Conservation (phyloP, 768 basidiomycete genomes). For the Tephrocybe sp. region DNA sequence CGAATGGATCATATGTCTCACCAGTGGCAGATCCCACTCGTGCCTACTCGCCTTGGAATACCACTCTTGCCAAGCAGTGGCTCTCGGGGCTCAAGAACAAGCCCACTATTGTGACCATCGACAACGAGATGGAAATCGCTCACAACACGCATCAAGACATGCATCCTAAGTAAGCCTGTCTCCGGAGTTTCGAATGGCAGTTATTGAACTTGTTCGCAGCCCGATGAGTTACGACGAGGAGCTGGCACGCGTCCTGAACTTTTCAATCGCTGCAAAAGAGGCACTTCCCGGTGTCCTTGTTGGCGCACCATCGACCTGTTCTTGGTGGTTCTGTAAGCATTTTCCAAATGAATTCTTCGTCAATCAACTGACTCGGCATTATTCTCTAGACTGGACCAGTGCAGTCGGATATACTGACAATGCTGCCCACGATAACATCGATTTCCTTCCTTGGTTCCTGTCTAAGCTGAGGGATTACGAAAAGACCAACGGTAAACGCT, state of each 20-base stretch:
- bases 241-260: conserved; percentile 42
- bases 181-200: not conserved
- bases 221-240: conserved; percentile 53
- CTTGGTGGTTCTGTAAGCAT: conserved; percentile 46
- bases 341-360: no score
- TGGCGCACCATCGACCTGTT: conserved; percentile 47
- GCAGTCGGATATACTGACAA: conserved; percentile 46
- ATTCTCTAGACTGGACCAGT: conserved; percentile 61
- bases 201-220: conserved; percentile 19
- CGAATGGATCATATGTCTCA: conserved; percentile 46
- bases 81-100: conserved; percentile 45
- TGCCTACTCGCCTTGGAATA: conserved; percentile 51
- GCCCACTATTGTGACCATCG: conserved; percentile 47
- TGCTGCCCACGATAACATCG: conserved; percentile 49
- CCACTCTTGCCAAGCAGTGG: conserved; percentile 42
- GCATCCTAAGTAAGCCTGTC: conserved; percentile 42
- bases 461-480: conserved; percentile 43
- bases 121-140: conserved; percentile 61
- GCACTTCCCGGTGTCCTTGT: conserved; percentile 44
- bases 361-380: no score
- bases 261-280: conserved; percentile 40
- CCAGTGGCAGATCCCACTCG: conserved; percentile 37
- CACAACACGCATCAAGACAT: conserved; percentile 55
- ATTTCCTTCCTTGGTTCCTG: conserved; percentile 60
- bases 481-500: conserved; percentile 33